Base-by-base conservation (phyloP, 371 early-diverging fungal species). In the Zychaea mexicana region DNA sequence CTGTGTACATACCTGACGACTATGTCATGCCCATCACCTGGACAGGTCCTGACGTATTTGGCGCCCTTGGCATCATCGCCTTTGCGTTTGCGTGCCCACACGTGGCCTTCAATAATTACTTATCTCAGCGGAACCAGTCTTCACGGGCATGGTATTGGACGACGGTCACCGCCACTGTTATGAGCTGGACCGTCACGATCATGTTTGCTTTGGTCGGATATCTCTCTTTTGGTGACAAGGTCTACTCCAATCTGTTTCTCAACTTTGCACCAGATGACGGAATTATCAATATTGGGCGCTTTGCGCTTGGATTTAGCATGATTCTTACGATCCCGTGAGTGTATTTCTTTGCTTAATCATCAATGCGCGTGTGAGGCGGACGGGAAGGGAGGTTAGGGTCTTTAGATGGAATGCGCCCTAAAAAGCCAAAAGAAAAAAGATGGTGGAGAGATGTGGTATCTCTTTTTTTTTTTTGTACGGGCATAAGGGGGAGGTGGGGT, bases 51-150 rank as follows among this genome's bases (percentile, higher is more conserved):
- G 82, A 85, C 58, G 67, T 86, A 8, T 77, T 82, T 57, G 77
- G 86, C n/a, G 84, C 84, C 1, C 65, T 86, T 21, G 86, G 85
- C 28, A 84, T 87, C 59, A 86, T 87, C 81, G 85, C 85, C 1
- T 87, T 87, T 73, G 88, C 85, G 0, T 85, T 87, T 63, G 76
- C 85, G 13, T 86, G 84, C 27, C 72, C 83, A 24, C 88, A 87
- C 65, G 83, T 84, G 6, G 84, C 86, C 6, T 85, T 86, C 54
- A 72, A 78, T 54, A 87, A 84, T 58, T 87, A 71, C 52, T 60
- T 81, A 49, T 73, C 85, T 5, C 69, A 84, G 53, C 55, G 70
- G 28, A 66, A 81, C 36, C 86, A 82, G 36, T 67, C 82, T 2
- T 65, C 78, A 2, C 63, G 71, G 8, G 65, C 73, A 17, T 87